These are phyloP conservation scores for Xylaria acuta DNA, from an alignment of 495 filamentous ascomycete species.

Conservation along the genomic window DNA sequence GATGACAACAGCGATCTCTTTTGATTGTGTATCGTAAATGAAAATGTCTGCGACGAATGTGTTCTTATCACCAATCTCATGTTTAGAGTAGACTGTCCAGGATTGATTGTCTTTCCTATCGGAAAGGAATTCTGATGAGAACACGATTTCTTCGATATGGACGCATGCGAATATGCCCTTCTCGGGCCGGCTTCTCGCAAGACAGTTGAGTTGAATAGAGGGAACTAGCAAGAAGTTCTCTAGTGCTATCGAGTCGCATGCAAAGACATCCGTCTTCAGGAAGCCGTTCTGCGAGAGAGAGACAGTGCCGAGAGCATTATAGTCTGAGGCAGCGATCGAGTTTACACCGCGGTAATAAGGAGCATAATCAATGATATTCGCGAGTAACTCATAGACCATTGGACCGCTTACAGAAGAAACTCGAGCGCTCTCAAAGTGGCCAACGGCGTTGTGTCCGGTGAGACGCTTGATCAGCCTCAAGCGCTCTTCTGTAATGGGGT, in stretches of 20 bases:
- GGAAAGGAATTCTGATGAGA: slow-evolving; percentile 20
- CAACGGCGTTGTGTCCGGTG: background rate
- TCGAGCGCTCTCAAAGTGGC: slow-evolving; percentile 2
- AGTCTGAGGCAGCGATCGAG: slow-evolving; percentile 34
- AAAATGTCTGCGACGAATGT: slow-evolving; percentile 45
- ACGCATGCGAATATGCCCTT: background rate
- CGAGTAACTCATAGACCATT: slow-evolving; percentile 46
- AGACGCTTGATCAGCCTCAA: slow-evolving; percentile 10
- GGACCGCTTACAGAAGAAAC: slow-evolving; percentile 32
- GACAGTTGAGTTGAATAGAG: slow-evolving; percentile 3
- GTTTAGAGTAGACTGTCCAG: slow-evolving; percentile 37
- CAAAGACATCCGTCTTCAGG: background rate
- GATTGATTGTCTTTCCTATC: slow-evolving; percentile 3
- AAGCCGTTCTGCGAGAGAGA: slow-evolving; percentile 14
- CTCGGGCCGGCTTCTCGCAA: background rate
- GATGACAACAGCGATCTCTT: slow-evolving; percentile 33
- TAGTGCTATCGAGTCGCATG: background rate
- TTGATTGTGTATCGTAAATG: slow-evolving; percentile 35
- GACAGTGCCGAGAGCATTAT: slow-evolving; percentile 40
- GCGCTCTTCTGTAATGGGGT: background rate
- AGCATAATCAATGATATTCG: slow-evolving; percentile 43
- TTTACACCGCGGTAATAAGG: slow-evolving; percentile 46
- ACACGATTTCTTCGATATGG: background rate
- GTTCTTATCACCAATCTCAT: slow-evolving; percentile 29
- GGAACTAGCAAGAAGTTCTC: slow-evolving; percentile 1